Percentiles rank a stretch among this genome's conserved stretches.
phyloP scores from a whole-genome alignment of 2,329 filamentous ascomycete genomes.

The Daldinia sp. region DNA sequence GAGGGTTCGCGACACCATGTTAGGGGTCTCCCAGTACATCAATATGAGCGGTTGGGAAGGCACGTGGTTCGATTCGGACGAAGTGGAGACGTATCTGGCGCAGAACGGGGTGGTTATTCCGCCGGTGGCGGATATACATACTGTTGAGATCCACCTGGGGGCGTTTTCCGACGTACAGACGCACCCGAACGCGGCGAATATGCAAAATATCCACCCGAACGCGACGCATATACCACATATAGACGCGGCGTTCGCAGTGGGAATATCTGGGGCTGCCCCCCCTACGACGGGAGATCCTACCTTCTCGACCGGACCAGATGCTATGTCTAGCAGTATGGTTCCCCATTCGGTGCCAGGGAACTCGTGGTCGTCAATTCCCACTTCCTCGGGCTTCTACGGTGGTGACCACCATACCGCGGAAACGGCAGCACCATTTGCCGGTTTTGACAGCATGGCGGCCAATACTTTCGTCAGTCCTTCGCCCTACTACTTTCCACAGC shows the following conservation, averaged over 20 bases:
- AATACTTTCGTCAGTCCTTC: slow-evolving; percentile 12
- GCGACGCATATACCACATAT: neutral
- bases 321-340: neutral
- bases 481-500: slow-evolving; percentile 23
- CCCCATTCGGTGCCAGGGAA: neutral
- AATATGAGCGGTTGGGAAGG: slow-evolving; percentile 71
- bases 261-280: neutral
- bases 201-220: slow-evolving; percentile 20
- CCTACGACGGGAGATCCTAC: neutral
- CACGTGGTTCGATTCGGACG: slow-evolving; percentile 79
- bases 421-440: slow-evolving; percentile 14
- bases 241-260: neutral
- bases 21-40: slow-evolving; percentile 60
- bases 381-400: slow-evolving; percentile 11
- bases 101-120: slow-evolving; percentile 70
- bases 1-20: slow-evolving; percentile 51
- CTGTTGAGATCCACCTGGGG: slow-evolving; percentile 61
- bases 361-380: slow-evolving; percentile 13
- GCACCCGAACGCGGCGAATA: slow-evolving; percentile 13
- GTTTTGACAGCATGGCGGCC: slow-evolving; percentile 15
- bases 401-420: neutral
- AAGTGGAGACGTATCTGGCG: slow-evolving; percentile 77
- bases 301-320: neutral
- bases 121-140: slow-evolving; percentile 65
- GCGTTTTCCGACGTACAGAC: slow-evolving; percentile 48